Percentiles rank a stretch among this genome's conserved stretches.
Evolutionary conservation across 345 rosid species (phyloP).

Genomic region (Ricinus communis): DNA sequence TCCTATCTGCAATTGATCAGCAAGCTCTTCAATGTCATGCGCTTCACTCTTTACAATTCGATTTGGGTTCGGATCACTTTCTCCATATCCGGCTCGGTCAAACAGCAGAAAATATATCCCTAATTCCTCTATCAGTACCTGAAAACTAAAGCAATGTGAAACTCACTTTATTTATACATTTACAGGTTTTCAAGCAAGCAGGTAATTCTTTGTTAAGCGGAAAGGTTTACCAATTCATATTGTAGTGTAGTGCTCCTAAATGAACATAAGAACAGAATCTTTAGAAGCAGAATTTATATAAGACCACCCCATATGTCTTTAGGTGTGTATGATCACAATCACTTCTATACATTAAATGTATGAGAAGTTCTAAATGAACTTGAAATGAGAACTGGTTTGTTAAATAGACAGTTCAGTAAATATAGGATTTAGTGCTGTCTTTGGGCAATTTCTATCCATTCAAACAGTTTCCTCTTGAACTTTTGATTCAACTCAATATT

Average conservation of each 20-base stretch:
- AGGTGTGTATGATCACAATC: neutral
- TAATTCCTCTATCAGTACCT: slow-evolving; percentile 66
- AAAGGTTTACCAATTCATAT: neutral
- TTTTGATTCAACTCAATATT: neutral
- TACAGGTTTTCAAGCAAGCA: neutral
- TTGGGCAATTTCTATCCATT: neutral
- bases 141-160: slow-evolving; percentile 46
- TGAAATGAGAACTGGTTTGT: too few species aligned
- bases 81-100: slow-evolving; percentile 94
- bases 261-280: neutral
- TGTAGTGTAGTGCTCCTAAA: neutral
- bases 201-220: neutral
- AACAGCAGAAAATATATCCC: slow-evolving; percentile 64
- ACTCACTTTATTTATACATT: slow-evolving; percentile 8
- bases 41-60: slow-evolving; percentile 82
- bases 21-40: slow-evolving; percentile 69
- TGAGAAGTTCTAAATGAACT: too few species aligned
- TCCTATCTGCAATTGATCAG: slow-evolving; percentile 64
- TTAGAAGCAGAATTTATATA: neutral
- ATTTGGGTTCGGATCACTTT: slow-evolving; percentile 69
- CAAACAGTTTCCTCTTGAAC: neutral
- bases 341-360: too few species aligned
- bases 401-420: neutral
- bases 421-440: neutral
- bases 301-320: too few species aligned